phyloP scores from a whole-genome alignment of 2,329 filamentous ascomycete species.

The Diaporthe helianthi region DNA sequence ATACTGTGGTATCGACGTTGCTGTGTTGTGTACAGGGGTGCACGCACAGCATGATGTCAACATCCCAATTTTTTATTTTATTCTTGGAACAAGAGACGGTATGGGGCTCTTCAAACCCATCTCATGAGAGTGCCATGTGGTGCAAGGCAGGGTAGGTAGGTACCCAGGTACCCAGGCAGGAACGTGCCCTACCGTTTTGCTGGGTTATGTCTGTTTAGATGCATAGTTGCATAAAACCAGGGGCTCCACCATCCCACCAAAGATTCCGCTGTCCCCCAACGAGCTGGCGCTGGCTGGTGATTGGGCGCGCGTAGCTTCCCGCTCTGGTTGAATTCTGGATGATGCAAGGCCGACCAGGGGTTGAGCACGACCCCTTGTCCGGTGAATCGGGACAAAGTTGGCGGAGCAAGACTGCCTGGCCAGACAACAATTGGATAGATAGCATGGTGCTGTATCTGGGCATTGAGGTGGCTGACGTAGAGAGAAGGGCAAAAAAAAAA shows the following conservation, averaged over 20 bases:
- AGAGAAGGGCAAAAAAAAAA: too few species aligned
- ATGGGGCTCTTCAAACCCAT: not conserved
- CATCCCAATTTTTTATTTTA: too few species aligned
- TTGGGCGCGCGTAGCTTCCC: constrained; percentile 27
- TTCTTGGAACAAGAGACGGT: not conserved
- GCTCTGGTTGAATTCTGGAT: constrained; percentile 27
- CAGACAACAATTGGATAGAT: not conserved
- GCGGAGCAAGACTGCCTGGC: not conserved
- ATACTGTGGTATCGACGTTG: not conserved
- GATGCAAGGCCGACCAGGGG: constrained; percentile 30
- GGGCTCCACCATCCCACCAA: constrained; percentile 35
- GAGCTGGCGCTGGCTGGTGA: constrained; percentile 24
- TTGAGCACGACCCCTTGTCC: constrained; percentile 19
- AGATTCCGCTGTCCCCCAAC: constrained; percentile 33
- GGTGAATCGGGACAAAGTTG: constrained; percentile 17
- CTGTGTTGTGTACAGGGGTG: too few species aligned
- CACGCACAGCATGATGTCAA: not conserved
- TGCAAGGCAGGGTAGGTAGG: not conserved
- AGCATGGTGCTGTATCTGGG: not conserved
- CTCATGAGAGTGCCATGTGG: not conserved
- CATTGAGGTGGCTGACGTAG: not conserved
- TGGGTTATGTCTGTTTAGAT: too few species aligned
- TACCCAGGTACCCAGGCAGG: too few species aligned
- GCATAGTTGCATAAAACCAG: not conserved
- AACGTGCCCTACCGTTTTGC: too few species aligned